phyloP scores from a whole-genome alignment of 2,329 filamentous ascomycete genomes.

The Pestalotiopsis sp. region DNA sequence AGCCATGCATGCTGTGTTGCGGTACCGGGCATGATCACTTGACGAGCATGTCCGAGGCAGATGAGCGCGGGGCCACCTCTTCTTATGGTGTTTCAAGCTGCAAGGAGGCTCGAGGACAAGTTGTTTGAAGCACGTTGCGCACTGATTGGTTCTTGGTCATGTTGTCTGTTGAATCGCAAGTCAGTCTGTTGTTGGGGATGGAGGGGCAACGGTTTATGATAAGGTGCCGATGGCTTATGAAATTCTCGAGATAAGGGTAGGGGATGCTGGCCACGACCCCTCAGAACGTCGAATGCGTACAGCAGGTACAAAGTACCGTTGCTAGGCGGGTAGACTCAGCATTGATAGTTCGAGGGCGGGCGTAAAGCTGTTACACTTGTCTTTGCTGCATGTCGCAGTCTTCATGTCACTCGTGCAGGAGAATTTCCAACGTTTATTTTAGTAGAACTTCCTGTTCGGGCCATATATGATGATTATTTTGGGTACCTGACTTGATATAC shows the following conservation, averaged over 20 bases:
- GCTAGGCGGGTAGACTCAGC: too few relatives aligned
- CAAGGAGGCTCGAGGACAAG: constrained; percentile 1
- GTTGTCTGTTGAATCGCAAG: not conserved
- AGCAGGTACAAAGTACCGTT: too few relatives aligned
- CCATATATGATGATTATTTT: too few relatives aligned
- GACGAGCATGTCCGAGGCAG: not conserved
- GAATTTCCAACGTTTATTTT: too few relatives aligned
- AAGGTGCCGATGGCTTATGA: not conserved
- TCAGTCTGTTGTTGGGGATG: not conserved
- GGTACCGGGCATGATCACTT: not conserved
- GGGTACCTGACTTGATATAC: not conserved
- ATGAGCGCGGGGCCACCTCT: not conserved
- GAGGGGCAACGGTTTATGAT: not conserved
- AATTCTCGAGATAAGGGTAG: not conserved
- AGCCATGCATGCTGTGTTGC: not conserved
- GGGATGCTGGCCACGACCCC: not conserved
- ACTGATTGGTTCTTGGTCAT: constrained; percentile 7
- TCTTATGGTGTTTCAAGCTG: not conserved
- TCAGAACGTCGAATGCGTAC: not conserved
- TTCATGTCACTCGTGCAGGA: too few relatives aligned
- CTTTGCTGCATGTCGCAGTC: too few relatives aligned
- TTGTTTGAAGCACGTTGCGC: constrained; percentile 10
- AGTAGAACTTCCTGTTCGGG: too few relatives aligned
- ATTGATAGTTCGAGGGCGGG: too few relatives aligned
- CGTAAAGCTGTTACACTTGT: too few relatives aligned